phyloP scores from a whole-genome alignment of 768 basidiomycete genomes.

The Termitomyces sp. region DNA sequence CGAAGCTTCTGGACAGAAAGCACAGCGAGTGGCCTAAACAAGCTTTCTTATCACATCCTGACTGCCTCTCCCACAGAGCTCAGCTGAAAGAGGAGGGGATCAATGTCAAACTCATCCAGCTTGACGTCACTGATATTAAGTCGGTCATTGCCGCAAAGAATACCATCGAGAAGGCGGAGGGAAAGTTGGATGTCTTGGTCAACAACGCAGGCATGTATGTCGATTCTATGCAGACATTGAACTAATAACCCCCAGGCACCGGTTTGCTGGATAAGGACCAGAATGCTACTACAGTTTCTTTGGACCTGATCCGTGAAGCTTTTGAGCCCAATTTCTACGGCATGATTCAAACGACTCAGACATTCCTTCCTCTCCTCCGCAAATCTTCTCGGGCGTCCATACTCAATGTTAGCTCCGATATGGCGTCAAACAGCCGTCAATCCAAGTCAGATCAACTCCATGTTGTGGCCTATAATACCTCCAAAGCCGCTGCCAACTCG shows the following conservation, averaged over 20 bases:
- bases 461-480: slow-evolving; percentile 55
- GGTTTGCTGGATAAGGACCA: slow-evolving; percentile 25
- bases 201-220: slow-evolving; percentile 36
- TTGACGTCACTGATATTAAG: slow-evolving; percentile 33
- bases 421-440: slow-evolving; percentile 38
- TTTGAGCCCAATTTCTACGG: slow-evolving; percentile 42
- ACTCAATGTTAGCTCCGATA: slow-evolving; percentile 37
- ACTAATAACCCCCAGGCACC: slow-evolving; percentile 17
- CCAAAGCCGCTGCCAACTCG: slow-evolving; percentile 64
- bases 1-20: slow-evolving; percentile 31
- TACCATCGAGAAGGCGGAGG: slow-evolving; percentile 32
- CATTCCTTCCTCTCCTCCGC: slow-evolving; percentile 37
- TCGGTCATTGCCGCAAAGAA: slow-evolving; percentile 31
- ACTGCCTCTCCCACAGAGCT: slow-evolving; percentile 8
- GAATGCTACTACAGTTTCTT: slow-evolving; percentile 28
- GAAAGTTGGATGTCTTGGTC: slow-evolving; percentile 38
- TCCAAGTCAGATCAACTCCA: slow-evolving; percentile 27
- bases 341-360: slow-evolving; percentile 35
- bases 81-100: slow-evolving; percentile 16
- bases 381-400: slow-evolving; percentile 29
- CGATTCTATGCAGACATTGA: background rate
- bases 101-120: slow-evolving; percentile 26
- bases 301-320: slow-evolving; percentile 27
- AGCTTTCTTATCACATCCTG: background rate
- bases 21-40: slow-evolving; percentile 24